Evolutionary conservation across 331 rosid species (phyloP).

Genomic region (Quercus lobata): DNA sequence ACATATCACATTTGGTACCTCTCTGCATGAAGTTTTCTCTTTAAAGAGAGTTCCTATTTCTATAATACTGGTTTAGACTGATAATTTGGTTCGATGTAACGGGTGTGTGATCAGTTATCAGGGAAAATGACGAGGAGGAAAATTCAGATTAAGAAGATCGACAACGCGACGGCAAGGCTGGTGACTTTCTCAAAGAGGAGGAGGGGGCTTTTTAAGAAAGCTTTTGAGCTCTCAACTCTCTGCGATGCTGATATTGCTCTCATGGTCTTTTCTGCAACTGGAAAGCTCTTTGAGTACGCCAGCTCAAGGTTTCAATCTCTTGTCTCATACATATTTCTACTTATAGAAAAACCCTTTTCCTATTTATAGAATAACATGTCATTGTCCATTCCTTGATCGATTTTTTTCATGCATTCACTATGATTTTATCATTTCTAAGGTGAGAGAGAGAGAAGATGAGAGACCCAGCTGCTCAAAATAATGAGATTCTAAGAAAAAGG

Average conservation of each 20-base stretch:
- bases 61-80: background rate
- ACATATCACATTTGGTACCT: no score
- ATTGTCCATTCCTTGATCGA: background rate
- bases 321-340: background rate
- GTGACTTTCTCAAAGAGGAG: conserved; percentile 77
- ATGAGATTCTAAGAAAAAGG: background rate
- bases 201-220: conserved; percentile 73
- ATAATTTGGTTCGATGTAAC: background rate
- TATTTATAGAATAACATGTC: background rate
- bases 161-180: conserved; percentile 51
- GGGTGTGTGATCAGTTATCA: no score
- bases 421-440: background rate
- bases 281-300: conserved; percentile 53
- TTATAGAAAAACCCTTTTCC: background rate
- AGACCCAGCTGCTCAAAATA: background rate
- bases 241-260: conserved; percentile 74
- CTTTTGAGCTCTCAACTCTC: conserved; percentile 59
- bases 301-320: conserved; percentile 37
- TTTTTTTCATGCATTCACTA: background rate
- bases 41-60: background rate
- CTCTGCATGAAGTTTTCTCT: background rate
- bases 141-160: conserved; percentile 65
- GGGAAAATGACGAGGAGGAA: conserved; percentile 50
- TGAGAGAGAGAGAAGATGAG: background rate
- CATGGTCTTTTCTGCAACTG: conserved; percentile 57